These are phyloP conservation scores for Ascochyta lentis DNA, from an alignment of 2,329 filamentous ascomycete species.

Conservation along the genomic window DNA sequence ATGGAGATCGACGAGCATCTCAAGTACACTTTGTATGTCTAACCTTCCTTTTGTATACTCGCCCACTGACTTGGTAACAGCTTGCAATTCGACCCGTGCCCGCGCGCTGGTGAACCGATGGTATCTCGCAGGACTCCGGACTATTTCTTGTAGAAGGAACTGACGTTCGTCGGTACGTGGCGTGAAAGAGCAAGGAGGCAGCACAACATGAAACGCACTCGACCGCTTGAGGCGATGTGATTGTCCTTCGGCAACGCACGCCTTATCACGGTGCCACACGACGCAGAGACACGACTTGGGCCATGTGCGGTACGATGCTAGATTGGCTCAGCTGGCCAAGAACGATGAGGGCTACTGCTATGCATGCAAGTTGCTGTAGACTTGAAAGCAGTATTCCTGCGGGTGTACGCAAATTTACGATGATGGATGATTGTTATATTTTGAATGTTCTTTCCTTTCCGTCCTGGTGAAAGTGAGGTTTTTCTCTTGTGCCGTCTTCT, in stretches of 20 bases:
- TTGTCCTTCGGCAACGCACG: not conserved
- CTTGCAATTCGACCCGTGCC: conserved; percentile 99
- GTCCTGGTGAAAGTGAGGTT: not conserved
- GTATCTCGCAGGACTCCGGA: conserved; percentile 93
- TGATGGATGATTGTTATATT: conserved; percentile 1
- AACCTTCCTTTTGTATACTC: not conserved
- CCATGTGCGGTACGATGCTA: not conserved
- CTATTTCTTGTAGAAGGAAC: conserved; percentile 84
- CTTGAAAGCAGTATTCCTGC: not conserved
- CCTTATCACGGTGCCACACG: not conserved
- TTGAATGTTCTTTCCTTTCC: not conserved
- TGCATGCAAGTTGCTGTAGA: conserved; percentile 2
- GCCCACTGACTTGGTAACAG: conserved; percentile 58
- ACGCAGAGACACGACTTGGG: not conserved
- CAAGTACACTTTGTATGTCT: conserved; percentile 97
- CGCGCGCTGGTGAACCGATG: conserved; percentile 96
- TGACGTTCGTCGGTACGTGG: conserved; percentile 22
- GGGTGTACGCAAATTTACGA: conserved; percentile 4
- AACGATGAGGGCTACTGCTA: conserved; percentile 1
- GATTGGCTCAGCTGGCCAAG: not conserved
- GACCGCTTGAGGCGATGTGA: not conserved
- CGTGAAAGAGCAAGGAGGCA: conserved; percentile 20
- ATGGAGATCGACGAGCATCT: conserved; percentile 99
- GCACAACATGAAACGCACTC: conserved; percentile 4
- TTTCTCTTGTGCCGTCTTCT: too few species aligned